These are phyloP conservation scores for Hemisphaericaspora nanyangensis DNA, from an alignment of 805 yeast species.

Conservation along the genomic window DNA sequence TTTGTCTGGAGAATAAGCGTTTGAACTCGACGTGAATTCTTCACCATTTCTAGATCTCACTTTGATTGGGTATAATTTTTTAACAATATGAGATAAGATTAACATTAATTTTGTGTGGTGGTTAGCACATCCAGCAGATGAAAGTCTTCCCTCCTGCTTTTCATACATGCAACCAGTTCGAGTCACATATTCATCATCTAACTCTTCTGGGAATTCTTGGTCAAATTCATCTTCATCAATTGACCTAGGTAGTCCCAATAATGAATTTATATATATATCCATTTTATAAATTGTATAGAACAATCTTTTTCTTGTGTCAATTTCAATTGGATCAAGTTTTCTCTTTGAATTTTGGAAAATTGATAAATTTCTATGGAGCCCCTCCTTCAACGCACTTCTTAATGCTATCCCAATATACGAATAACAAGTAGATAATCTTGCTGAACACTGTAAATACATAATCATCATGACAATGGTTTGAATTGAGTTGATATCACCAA, in stretches of 20 bases:
- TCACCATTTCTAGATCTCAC: conserved; percentile 21
- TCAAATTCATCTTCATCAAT: conserved; percentile 77
- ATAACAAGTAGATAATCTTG: conserved; percentile 81
- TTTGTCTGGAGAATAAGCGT: conserved; percentile 25
- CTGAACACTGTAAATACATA: conserved; percentile 82
- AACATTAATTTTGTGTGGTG: conserved; percentile 75
- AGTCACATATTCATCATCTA: conserved; percentile 85
- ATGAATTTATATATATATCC: conserved; percentile 85
- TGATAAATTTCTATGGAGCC: conserved; percentile 68
- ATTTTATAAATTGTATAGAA: conserved; percentile 89
- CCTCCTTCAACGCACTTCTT: conserved; percentile 77
- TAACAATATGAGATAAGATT: conserved; percentile 67
- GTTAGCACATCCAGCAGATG: conserved; percentile 78
- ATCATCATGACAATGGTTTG: conserved; percentile 87
- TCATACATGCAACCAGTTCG: conserved; percentile 51
- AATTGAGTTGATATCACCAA: conserved; percentile 75
- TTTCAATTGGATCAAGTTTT: conserved; percentile 69
- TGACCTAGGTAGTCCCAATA: conserved; percentile 80
- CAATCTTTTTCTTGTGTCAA: conserved; percentile 77
- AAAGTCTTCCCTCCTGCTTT: conserved; percentile 48
- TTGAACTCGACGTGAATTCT: conserved; percentile 7
- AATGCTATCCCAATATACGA: conserved; percentile 86
- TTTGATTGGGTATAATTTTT: conserved; percentile 71
- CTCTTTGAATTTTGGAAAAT: conserved; percentile 43
- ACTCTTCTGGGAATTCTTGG: conserved; percentile 78